Evolutionary conservation across 2,329 filamentous ascomycete species (phyloP).

Genomic region (Cladorrhinum sp.): DNA sequence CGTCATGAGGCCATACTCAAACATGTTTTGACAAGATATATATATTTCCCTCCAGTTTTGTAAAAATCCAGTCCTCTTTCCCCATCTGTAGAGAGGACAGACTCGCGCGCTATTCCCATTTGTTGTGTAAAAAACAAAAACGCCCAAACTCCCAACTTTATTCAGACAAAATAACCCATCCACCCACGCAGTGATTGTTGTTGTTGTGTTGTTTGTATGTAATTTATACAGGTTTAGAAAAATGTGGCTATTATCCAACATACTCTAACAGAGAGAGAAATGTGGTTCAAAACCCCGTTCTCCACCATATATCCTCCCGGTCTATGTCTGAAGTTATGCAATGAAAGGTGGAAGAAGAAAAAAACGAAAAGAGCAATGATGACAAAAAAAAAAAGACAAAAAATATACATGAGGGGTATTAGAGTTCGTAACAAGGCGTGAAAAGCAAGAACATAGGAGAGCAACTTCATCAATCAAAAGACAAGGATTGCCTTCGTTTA

Average conservation of each 20-base stretch:
- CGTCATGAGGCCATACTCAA: neutral
- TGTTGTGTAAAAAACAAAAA: neutral
- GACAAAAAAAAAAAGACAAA: slow-evolving; percentile 7
- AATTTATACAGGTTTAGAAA: slow-evolving; percentile 8
- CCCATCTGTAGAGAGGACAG: neutral
- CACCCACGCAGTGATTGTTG: neutral
- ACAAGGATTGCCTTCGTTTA: slow-evolving; percentile 47
- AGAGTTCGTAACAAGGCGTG: slow-evolving; percentile 27
- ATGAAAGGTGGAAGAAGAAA: slow-evolving; percentile 10
- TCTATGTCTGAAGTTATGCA: slow-evolving; percentile 18
- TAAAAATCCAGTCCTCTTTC: neutral
- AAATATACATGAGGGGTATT: slow-evolving; percentile 26
- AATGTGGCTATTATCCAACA: slow-evolving; percentile 19
- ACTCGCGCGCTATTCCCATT: neutral
- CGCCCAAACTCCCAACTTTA: neutral
- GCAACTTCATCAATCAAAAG: slow-evolving; percentile 15
- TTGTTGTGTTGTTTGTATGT: neutral
- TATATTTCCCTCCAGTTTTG: neutral
- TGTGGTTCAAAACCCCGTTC: neutral
- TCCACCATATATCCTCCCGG: slow-evolving; percentile 1
- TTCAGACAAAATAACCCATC: neutral
- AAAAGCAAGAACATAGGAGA: slow-evolving; percentile 22
- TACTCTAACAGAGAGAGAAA: slow-evolving; percentile 6
- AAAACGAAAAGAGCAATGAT: slow-evolving; percentile 5
- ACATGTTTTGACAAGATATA: neutral